Base-by-base conservation (phyloP, 2,329 filamentous ascomycete species). In the Geosmithia putterillii region DNA sequence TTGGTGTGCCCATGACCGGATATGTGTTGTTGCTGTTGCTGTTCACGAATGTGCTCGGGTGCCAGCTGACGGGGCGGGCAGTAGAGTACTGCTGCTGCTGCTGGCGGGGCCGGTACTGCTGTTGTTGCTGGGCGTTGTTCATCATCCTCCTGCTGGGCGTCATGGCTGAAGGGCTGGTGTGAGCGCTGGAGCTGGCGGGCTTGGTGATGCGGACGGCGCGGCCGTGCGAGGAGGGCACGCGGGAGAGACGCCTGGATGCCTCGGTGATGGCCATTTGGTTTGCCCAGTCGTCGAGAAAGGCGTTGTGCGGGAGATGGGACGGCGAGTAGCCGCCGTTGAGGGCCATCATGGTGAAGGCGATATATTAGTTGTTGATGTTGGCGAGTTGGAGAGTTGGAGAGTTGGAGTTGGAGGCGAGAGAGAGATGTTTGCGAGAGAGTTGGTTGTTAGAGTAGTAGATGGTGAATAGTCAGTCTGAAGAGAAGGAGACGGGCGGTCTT, bases 51-150 rank as follows among this genome's bases (percentile, higher is more conserved):
- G 80, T 74, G 19, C 74, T 73, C 3, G 83, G 81, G 57, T 88
- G 84, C 84, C 84, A 88, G 66, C 83, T 87, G 39, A 85, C 66
- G 6, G 83, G 83, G 37, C 83, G 73, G 42, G 62, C 62, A 35
- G 68, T 54, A 62, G 59, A 17, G 10, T 18, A n/a, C 36, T 15
- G 43, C 23, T 72, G 70, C 41, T 70, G 20, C n/a, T 25, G 39
- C 39, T 41, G 39, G n/a, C 20, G 39, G n/a, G 20, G 12, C 14
- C 17, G 39, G 18, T 28, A 17, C 69, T 46, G 41, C 28, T 32
- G 28, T 10, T 25, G 23, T 14, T 32, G 28, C 10, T 32, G 28
- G 28, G 28, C 10, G 43, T 42, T 47, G 43, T 23, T 47, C 62
- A 25, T 25, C 2, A 75, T 79, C 56, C 71, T 75, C 55, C 78